Evolutionary conservation across 805 yeast species (phyloP).

Genomic region (Teunomyces gatunensis): DNA sequence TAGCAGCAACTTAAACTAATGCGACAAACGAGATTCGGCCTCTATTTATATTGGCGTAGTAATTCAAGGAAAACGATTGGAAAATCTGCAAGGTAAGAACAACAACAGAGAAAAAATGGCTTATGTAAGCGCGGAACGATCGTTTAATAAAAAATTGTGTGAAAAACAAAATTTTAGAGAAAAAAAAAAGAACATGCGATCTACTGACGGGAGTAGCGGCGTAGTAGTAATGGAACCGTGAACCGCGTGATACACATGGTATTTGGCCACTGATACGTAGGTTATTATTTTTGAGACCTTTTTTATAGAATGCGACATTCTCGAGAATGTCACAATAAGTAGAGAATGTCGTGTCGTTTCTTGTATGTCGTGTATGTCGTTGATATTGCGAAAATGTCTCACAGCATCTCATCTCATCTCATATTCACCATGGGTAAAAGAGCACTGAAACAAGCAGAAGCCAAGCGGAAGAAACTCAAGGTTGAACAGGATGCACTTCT

Average conservation of each 20-base stretch:
- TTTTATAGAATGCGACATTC: not conserved
- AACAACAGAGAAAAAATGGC: constrained; percentile 5
- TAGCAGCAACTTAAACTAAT: not conserved
- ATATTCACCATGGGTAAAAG: constrained; percentile 30
- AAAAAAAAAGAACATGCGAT: not conserved
- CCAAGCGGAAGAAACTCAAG: constrained; percentile 34
- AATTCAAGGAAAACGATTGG: constrained; percentile 1
- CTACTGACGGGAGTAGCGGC: too few species aligned
- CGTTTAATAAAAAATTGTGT: constrained; percentile 10
- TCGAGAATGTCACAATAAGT: not conserved
- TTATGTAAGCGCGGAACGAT: constrained; percentile 9
- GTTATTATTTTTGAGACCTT: too few species aligned
- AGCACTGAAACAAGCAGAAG: constrained; percentile 18
- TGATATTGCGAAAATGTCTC: not conserved
- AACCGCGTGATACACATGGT: not conserved
- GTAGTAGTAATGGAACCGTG: not conserved
- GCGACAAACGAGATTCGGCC: not conserved
- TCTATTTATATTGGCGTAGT: not conserved
- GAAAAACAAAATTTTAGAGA: too few species aligned
- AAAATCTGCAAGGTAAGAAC: constrained; percentile 6
- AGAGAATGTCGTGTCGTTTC: not conserved
- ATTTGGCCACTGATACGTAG: too few species aligned
- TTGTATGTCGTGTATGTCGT: not conserved
- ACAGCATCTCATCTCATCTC: constrained; percentile 1
- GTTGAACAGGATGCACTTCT: constrained; percentile 43